A percentile compares a stretch with the other conserved stretches of the same genome.
phyloP scores from a whole-genome alignment of 345 rosid species.

The Hypericum androsaemum region DNA sequence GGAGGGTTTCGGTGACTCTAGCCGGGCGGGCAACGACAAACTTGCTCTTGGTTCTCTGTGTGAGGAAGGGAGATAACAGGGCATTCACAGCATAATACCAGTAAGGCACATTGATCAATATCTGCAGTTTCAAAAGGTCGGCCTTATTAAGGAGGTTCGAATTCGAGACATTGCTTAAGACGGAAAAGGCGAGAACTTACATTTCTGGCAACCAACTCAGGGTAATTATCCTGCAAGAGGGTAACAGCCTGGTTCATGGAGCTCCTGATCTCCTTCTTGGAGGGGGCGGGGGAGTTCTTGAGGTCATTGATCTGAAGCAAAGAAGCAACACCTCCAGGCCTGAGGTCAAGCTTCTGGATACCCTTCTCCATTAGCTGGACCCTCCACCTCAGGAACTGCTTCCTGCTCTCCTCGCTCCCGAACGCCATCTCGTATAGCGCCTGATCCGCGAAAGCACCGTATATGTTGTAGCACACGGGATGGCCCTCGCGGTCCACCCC shows the following conservation, averaged over 20 bases:
- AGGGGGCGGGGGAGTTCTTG: constrained; percentile 19
- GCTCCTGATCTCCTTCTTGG: constrained; percentile 14
- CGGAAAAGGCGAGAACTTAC: constrained; percentile 1
- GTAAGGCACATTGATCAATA: constrained; percentile 23
- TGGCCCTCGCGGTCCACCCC: constrained; percentile 18
- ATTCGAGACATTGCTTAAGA: not conserved
- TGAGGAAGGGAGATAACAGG: constrained; percentile 13
- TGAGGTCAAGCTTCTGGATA: constrained; percentile 14
- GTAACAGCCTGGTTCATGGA: constrained; percentile 14
- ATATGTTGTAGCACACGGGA: constrained; percentile 17
- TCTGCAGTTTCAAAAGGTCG: not conserved
- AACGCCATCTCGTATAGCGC: constrained; percentile 3
- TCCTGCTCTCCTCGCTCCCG: constrained; percentile 10
- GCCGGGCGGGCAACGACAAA: constrained; percentile 12
- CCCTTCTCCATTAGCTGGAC: constrained; percentile 20
- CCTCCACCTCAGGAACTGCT: constrained; percentile 15
- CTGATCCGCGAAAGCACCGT: constrained; percentile 11
- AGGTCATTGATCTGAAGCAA: constrained; percentile 19
- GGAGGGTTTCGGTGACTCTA: constrained; percentile 15
- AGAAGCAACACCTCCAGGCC: constrained; percentile 12
- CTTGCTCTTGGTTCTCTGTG: constrained; percentile 18
- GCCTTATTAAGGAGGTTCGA: not conserved
- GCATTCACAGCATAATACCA: constrained; percentile 23
- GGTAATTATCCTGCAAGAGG: constrained; percentile 21
- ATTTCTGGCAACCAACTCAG: constrained; percentile 20